phyloP scores from a whole-genome alignment of 1,139 yeast species.

The Hemisphaericaspora subhashii region DNA sequence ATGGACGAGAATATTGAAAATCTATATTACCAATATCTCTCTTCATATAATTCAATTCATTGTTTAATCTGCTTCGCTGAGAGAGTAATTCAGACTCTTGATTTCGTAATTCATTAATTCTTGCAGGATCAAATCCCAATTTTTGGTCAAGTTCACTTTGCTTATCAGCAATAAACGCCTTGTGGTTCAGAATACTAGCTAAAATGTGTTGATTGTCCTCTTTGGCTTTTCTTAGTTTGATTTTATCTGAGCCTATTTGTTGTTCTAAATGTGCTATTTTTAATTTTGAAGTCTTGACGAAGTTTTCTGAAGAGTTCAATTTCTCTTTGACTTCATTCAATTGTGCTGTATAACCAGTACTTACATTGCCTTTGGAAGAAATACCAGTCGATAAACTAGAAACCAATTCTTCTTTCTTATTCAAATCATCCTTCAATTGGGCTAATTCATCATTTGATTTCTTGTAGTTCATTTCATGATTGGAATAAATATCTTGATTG shows the following conservation, averaged over 20 bases:
- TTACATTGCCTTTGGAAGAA: conserved; percentile 73
- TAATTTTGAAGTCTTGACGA: conserved; percentile 60
- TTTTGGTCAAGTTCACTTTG: conserved; percentile 43
- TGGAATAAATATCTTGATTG: conserved; percentile 26
- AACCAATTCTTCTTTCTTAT: conserved; percentile 73
- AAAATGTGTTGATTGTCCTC: conserved; percentile 48
- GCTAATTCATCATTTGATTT: conserved; percentile 43
- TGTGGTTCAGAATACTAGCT: conserved; percentile 44
- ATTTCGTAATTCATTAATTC: conserved; percentile 45
- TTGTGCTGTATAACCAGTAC: conserved; percentile 80
- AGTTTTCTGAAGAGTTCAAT: conserved; percentile 54
- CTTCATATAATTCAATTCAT: conserved; percentile 56
- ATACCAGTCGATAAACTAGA: conserved; percentile 89
- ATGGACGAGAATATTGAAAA: conserved; percentile 69
- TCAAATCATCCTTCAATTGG: conserved; percentile 48
- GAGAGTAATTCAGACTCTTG: conserved; percentile 34
- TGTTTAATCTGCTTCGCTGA: conserved; percentile 36
- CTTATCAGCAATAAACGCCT: conserved; percentile 36
- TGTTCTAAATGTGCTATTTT: conserved; percentile 57
- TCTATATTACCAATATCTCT: conserved; percentile 70
- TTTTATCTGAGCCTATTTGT: conserved; percentile 52
- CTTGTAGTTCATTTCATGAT: conserved; percentile 39
- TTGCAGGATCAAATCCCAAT: conserved; percentile 61
- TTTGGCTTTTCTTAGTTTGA: conserved; percentile 56
- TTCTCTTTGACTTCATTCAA: conserved; percentile 63